A percentile compares a stretch with the other conserved stretches of the same genome.
Evolutionary conservation across 2,329 filamentous ascomycete genomes (phyloP).

Genomic region (Arthroderma uncinatum): DNA sequence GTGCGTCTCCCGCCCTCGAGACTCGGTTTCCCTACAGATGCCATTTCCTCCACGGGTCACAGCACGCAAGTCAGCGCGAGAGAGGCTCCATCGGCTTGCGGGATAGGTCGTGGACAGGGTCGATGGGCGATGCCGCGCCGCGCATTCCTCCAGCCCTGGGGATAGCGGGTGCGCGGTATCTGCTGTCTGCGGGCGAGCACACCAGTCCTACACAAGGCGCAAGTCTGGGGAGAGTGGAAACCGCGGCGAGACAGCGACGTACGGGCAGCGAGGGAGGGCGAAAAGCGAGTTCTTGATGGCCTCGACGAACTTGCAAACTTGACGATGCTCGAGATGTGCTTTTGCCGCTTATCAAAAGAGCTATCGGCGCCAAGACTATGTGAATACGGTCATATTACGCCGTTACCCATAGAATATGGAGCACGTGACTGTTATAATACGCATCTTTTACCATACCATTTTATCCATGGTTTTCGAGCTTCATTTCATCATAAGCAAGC

Average conservation of each 20-base stretch:
- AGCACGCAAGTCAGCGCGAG: slow-evolving; percentile 27
- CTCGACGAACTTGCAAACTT: no score
- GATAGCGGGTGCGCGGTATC: neutral
- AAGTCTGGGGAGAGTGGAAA: no score
- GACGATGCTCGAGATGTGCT: neutral
- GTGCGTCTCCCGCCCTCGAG: slow-evolving; percentile 37
- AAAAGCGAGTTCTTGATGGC: no score
- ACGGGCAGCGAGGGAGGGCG: no score
- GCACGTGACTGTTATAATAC: neutral
- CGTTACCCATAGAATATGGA: neutral
- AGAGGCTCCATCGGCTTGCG: slow-evolving; percentile 32
- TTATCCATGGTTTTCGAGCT: neutral
- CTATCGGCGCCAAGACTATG: neutral
- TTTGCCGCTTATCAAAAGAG: neutral
- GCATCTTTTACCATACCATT: neutral
- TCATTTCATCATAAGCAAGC: neutral
- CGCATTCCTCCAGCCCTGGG: neutral
- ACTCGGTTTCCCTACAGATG: slow-evolving; percentile 33
- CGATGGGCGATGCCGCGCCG: neutral
- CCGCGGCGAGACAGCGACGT: no score
- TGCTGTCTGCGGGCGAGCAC: no score
- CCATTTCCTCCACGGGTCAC: slow-evolving; percentile 30
- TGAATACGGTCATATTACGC: neutral
- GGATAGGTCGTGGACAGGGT: neutral
- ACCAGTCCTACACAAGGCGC: no score